Evolutionary conservation across 2,329 filamentous ascomycete species (phyloP).

Genomic region (Thielaviopsis populi): DNA sequence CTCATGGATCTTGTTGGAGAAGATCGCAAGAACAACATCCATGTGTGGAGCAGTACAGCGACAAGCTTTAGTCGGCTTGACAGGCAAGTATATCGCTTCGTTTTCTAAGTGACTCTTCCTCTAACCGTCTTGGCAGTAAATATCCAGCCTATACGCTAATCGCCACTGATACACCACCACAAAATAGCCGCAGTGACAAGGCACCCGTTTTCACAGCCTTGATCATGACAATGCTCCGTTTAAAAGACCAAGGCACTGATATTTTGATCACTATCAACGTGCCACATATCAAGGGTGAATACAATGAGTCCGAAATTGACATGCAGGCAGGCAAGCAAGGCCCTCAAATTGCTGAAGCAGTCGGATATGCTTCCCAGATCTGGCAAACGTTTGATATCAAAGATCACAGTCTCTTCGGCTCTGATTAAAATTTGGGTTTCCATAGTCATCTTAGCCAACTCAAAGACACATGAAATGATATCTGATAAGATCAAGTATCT

Average conservation of each 20-base stretch:
- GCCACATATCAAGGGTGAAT: conserved; percentile 63
- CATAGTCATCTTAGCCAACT: no score
- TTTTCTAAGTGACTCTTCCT: neutral
- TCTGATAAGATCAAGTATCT: conserved; percentile 16
- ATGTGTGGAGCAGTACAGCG: conserved; percentile 50
- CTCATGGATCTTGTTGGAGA: conserved; percentile 51
- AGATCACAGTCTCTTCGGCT: conserved; percentile 62
- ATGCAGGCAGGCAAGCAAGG: conserved; percentile 49
- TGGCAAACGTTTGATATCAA: conserved; percentile 61
- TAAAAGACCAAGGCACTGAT: conserved; percentile 64
- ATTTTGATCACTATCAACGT: conserved; percentile 78
- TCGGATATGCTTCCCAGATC: conserved; percentile 53
- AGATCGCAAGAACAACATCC: conserved; percentile 45
- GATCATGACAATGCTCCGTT: conserved; percentile 59
- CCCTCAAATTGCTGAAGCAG: conserved; percentile 50
- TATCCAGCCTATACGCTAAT: conserved; percentile 52
- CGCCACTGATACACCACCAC: conserved; percentile 42
- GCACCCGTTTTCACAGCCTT: conserved; percentile 55
- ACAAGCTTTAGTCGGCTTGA: conserved; percentile 42
- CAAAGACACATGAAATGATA: conserved; percentile 15
- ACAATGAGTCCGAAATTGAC: conserved; percentile 57
- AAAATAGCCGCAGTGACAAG: conserved; percentile 23
- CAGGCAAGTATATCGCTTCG: conserved; percentile 25
- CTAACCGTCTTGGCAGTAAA: conserved; percentile 23
- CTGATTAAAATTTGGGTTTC: neutral